These are phyloP conservation scores for Fraxinus sp. DNA, from an alignment of 305 asterid species.

Conservation along the genomic window DNA sequence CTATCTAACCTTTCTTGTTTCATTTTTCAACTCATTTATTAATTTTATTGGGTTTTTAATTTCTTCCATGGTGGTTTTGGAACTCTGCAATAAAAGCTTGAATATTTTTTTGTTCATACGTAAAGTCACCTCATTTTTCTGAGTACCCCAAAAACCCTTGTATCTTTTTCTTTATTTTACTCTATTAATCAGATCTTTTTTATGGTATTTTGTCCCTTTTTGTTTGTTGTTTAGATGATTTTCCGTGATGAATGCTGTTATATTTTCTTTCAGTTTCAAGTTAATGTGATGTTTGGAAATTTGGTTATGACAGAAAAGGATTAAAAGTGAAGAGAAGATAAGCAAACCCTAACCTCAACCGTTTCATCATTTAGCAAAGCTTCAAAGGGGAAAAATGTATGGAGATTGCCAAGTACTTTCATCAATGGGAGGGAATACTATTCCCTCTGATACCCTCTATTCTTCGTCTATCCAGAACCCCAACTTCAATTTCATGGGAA, in stretches of 20 bases:
- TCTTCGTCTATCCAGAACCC: constrained; percentile 56
- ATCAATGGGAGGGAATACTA: constrained; percentile 57
- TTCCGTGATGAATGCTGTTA: background rate
- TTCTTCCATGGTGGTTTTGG: constrained; percentile 13
- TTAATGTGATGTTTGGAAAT: background rate
- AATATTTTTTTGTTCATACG: background rate
- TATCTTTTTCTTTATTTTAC: background rate
- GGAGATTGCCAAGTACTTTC: constrained; percentile 89
- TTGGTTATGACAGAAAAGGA: background rate
- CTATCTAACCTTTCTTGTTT: constrained; percentile 19
- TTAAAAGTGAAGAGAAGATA: constrained; percentile 20
- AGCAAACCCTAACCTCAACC: constrained; percentile 1
- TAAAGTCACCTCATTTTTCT: background rate
- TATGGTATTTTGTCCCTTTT: background rate
- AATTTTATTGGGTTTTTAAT: constrained; percentile 14
- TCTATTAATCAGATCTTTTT: background rate
- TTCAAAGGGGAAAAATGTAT: constrained; percentile 41
- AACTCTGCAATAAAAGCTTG: constrained; percentile 7
- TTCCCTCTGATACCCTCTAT: constrained; percentile 46
- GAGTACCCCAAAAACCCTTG: background rate
- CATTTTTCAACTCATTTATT: constrained; percentile 25
- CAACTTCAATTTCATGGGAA: constrained; percentile 70
- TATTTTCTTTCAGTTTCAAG: background rate
- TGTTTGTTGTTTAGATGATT: background rate
- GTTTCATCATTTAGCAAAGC: background rate